These are phyloP conservation scores for Calonectria montana DNA, from an alignment of 2,329 filamentous ascomycete genomes.

Conservation along the genomic window DNA sequence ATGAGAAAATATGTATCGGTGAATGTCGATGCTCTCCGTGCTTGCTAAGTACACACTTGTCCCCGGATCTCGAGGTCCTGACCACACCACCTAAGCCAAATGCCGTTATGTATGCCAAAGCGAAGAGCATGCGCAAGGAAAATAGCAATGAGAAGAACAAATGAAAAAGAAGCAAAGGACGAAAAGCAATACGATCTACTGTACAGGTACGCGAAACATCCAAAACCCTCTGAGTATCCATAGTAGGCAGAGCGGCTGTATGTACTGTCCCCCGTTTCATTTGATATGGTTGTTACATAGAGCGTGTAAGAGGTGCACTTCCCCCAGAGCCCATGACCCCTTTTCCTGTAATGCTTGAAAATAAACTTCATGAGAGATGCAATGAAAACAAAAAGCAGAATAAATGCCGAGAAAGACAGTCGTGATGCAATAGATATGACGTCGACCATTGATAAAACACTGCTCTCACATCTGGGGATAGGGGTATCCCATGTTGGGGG, in stretches of 20 bases:
- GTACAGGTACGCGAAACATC: constrained; percentile 36
- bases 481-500: constrained; percentile 45
- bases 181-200: constrained; percentile 30
- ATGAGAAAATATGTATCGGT: constrained; percentile 11
- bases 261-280: constrained; percentile 29
- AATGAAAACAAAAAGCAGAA: background rate
- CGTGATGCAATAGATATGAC: background rate
- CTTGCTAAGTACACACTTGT: constrained; percentile 11
- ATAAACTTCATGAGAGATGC: constrained; percentile 1
- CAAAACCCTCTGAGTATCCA: constrained; percentile 37
- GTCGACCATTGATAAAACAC: background rate
- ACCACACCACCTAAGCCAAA: constrained; percentile 6
- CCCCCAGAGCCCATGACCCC: constrained; percentile 2
- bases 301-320: constrained; percentile 7
- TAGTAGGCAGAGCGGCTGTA: constrained; percentile 40
- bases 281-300: constrained; percentile 28
- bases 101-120: constrained; percentile 11
- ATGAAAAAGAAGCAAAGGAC: background rate
- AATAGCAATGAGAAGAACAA: constrained; percentile 5
- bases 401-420: background rate
- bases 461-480: constrained; percentile 32
- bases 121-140: constrained; percentile 6
- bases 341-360: constrained; percentile 23
- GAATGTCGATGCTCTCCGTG: constrained; percentile 10
- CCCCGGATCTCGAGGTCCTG: constrained; percentile 3